Base-by-base conservation (phyloP, 2,329 filamentous ascomycete genomes). In the Alternaria sp. region DNA sequence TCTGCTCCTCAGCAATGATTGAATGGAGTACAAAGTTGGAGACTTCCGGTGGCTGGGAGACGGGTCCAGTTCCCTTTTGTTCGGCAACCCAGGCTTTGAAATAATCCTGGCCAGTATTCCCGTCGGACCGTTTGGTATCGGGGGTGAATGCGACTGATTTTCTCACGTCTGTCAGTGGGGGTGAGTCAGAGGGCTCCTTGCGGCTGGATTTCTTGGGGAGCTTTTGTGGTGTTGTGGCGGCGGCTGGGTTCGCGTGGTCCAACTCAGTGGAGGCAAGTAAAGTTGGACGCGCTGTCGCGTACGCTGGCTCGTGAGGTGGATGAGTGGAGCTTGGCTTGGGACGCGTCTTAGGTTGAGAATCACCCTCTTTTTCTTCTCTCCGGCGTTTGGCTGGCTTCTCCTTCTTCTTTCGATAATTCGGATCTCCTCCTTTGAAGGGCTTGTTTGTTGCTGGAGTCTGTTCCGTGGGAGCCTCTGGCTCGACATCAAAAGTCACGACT, bases 71-170 rank as follows among this genome's bases (percentile, higher is more conserved):
- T 6, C 69, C 73, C 54, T 77, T 76, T 46, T 78, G 75, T 53
- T 79, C 77, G 11, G 71, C 66, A 12, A 72, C 80, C 85, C 85
- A 87, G 60, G 82, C 79, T 65, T 84, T 83, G 78, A 86, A 87
- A 41, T 86, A 77, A 51, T 83, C 80, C 61, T 84, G 83, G 53
- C 83, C 83, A 59, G 83, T 87, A 63, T 85, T 83, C 20, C 85
- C 87, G 75, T 90, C 87, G 49, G 84, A 78, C 7, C 77, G 80
- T 73, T 91, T 90, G 4, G 88, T 89, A 55, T 89, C 88, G 8
- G 86, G 82, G 2, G 88, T 87, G 74, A 92, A 91, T 2, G 87
- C 86, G 9, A 92, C 89, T 5, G 87, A 88, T 75, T 90, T 90
- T 65, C 81, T 81, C 43, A 74, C 74, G 41, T 74, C 73, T 12